Evolutionary conservation across 176 grass and related monocot genomes (phyloP), one percentile per base, ranked within the genome.

Genomic region (Chrysopogon serrulatus): DNA sequence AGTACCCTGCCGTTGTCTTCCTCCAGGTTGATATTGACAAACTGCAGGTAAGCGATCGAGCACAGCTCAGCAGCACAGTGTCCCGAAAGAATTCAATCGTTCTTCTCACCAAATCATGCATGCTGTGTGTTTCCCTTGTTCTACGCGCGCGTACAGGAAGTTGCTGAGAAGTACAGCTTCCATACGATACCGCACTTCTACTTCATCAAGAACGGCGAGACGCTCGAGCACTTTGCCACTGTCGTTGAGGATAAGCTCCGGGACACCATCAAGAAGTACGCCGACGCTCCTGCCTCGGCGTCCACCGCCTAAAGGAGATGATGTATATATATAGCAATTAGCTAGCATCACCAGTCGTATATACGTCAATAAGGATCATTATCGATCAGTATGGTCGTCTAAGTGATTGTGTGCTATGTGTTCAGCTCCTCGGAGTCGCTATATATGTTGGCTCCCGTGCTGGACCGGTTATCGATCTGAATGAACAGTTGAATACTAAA

Each of bases 11-110:
- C n/a, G n/a, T n/a, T 31, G 5, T 90, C 62, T 97, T 93, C 82
- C 74, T 97, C 34, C 91, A 83, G 82, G 86, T 93, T 31, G 94
- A 96, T 16, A 86, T 96, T 14, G 91, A 91, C 24, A 84, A 96
- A 62, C 69, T 96, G 40, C n/a, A n/a, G n/a, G n/a, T n/a, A n/a
- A n/a, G n/a, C n/a, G n/a, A n/a, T n/a, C n/a, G n/a, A n/a, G n/a
- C n/a, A n/a, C n/a, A n/a, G n/a, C n/a, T n/a, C n/a, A n/a, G n/a
- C n/a, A 53, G 71, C 15, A 35, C 7, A 1, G 5, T 16, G 14
- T 15, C 15, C 24, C 2, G 7, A 8, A 8, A 35, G 70, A 65
- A 15, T 49, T 35, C 15, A 35, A 36, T 74, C n/a, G n/a, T n/a
- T n/a, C n/a, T n/a, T n/a, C n/a, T n/a, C n/a, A n/a, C n/a, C n/a